Base-by-base conservation (phyloP, 2,329 filamentous ascomycete genomes). In the Cryphonectria japonica region DNA sequence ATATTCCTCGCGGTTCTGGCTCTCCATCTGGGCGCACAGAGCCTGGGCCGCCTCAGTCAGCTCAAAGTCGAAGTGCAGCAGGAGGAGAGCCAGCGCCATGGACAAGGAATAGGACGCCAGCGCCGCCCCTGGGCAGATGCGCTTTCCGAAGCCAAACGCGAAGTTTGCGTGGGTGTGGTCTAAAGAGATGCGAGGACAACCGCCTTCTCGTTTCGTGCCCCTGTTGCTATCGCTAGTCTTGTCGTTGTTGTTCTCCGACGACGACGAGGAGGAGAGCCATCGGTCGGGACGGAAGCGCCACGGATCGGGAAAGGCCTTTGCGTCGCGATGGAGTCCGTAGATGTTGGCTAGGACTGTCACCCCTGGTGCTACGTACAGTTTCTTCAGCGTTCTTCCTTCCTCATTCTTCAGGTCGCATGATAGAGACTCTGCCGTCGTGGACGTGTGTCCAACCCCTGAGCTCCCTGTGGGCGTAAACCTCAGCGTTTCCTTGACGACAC, bases 381-480 rank as follows among this genome's bases (percentile, higher is more conserved):
- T 39, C 32, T 13, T 50, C 16, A n/a, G 16, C 3, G 8, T 26
- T 3, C 32, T 39, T 22, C 14, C 8, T 7, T 32, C 22, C 16
- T 39, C 26, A 14, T 26, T 3, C 22, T 41, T 62, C 0, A 71
- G 66, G 16, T 59, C 19, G 16, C 70, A 39, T 13, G 13, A 19
- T 6, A 67, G 66, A 26, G 66, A 32, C 14, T n/a, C 62, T 19
- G 22, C 57, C 11, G 34, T 19, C 19, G 66, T 66, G 26, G 66
- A 43, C 7, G 66, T 71, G 34, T 71, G 71, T 19, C 69, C 71
- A 1, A 72, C 69, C 14, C 71, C 71, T n/a, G 71, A 71, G 60
- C 66, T 69, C 14, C 69, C 69, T 14, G 71, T 60, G 3, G 71
- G 71, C 7, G 71, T 72, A 46, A 72, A 2, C 16, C 71, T 71